phyloP scores from a whole-genome alignment of 2,329 filamentous ascomycete genomes.

The Whalleya microplaca region DNA sequence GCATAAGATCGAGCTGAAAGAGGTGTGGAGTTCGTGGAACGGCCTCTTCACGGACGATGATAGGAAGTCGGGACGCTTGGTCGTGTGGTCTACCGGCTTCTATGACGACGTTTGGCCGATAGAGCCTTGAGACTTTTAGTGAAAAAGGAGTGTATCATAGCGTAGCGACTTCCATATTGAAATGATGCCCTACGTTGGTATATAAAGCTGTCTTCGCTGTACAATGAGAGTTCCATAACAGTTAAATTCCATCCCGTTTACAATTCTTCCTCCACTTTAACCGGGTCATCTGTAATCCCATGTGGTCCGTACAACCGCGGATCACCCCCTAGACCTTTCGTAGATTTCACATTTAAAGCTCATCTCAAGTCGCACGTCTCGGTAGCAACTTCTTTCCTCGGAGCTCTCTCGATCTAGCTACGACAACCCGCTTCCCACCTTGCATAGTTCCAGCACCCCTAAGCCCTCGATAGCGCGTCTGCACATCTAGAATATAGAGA shows the following conservation, averaged over 20 bases:
- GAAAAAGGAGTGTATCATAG: not conserved
- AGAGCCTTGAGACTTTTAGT: constrained; percentile 11
- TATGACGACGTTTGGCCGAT: constrained; percentile 24
- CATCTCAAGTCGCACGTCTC: not conserved
- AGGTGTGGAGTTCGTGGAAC: constrained; percentile 62
- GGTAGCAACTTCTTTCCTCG: not conserved
- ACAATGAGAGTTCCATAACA: not conserved
- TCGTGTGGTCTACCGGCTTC: constrained; percentile 56
- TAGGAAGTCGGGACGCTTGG: constrained; percentile 57
- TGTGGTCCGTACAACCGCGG: not conserved
- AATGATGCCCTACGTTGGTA: not conserved
- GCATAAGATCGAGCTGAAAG: constrained; percentile 47
- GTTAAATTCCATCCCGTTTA: not conserved
- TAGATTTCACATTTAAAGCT: not conserved
- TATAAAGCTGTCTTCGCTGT: not conserved
- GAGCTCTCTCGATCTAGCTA: too few species aligned
- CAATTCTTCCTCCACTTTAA: not conserved
- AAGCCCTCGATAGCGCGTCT: too few species aligned
- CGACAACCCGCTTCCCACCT: too few species aligned
- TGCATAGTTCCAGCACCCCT: too few species aligned
- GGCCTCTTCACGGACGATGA: constrained; percentile 66
- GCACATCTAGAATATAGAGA: too few species aligned
- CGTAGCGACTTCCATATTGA: not conserved
- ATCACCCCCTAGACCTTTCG: not conserved
- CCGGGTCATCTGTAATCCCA: not conserved